phyloP scores from a whole-genome alignment of 495 filamentous ascomycete species.

The Durotheca rogersii region DNA sequence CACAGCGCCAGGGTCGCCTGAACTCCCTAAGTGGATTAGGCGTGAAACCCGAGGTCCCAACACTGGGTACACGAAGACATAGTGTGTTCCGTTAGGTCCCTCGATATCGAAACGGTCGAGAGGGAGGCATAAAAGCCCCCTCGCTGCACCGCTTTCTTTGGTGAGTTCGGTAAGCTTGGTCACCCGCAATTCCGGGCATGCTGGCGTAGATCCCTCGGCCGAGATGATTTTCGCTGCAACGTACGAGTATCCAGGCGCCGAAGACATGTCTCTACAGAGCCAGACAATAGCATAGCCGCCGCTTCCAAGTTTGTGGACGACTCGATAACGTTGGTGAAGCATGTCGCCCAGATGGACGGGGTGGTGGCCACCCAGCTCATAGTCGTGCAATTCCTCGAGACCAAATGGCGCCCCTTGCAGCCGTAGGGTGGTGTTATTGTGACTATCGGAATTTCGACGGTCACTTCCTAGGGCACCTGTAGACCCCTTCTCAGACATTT shows the following conservation, averaged over 20 bases:
- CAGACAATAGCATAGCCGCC: constrained; percentile 41
- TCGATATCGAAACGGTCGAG: constrained; percentile 35
- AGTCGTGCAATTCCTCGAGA: constrained; percentile 34
- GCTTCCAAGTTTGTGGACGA: constrained; percentile 46
- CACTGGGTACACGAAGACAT: constrained; percentile 37
- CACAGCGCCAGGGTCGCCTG: constrained; percentile 1
- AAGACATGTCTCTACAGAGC: constrained; percentile 34
- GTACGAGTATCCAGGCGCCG: constrained; percentile 18
- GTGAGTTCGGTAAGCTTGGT: constrained; percentile 2
- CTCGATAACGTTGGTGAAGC: constrained; percentile 37
- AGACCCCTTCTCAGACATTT: too few species aligned
- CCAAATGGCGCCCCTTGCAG: background rate
- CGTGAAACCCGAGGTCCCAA: constrained; percentile 32
- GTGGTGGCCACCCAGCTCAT: constrained; percentile 38
- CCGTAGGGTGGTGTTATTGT: too few species aligned
- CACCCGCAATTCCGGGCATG: constrained; percentile 23
- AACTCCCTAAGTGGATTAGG: constrained; percentile 10
- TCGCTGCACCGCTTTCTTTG: background rate
- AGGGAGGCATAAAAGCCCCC: constrained; percentile 17
- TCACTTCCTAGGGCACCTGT: too few species aligned
- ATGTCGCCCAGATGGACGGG: constrained; percentile 43
- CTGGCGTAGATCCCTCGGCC: constrained; percentile 30
- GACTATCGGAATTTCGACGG: too few species aligned
- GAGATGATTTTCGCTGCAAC: constrained; percentile 39
- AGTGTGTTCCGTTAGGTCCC: constrained; percentile 41